Percentiles rank a stretch among this genome's conserved stretches.
phyloP scores from a whole-genome alignment of 2,329 filamentous ascomycete species.

The Epichloe brachyelytri region DNA sequence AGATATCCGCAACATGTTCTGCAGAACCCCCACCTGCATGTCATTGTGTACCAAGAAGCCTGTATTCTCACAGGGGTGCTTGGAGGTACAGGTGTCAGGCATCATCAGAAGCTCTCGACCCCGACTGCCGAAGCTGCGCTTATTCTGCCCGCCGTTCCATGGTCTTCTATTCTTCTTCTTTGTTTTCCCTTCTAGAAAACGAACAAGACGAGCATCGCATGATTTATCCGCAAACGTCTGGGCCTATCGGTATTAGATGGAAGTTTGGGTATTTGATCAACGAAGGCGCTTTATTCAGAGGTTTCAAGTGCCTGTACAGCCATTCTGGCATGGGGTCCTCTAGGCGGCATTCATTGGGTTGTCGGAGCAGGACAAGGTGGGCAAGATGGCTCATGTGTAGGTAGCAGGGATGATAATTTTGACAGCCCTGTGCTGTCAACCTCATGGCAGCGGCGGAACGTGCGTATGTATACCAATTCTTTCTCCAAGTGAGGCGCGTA shows the following conservation, averaged over 20 bases:
- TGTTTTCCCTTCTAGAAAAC: neutral
- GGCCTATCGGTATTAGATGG: neutral
- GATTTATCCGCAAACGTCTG: neutral
- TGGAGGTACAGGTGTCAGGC: neutral
- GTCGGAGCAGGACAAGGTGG: neutral
- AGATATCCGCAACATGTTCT: no score
- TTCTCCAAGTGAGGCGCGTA: no score
- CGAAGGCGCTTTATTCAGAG: neutral
- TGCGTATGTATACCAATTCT: no score
- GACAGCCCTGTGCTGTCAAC: no score
- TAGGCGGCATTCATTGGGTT: neutral
- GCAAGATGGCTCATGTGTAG: no score
- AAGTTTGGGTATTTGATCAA: constrained; percentile 1
- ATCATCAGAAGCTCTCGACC: neutral
- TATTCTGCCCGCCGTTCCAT: neutral
- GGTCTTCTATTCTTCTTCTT: neutral
- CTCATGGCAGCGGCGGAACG: no score
- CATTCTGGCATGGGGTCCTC: neutral
- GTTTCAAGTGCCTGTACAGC: neutral
- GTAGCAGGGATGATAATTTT: no score
- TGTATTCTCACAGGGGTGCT: neutral
- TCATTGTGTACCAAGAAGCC: neutral
- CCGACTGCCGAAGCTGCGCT: constrained; percentile 2
- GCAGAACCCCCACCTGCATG: no score
- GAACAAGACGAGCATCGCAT: neutral